Evolutionary conservation across 2,329 filamentous ascomycete species (phyloP).

Genomic region (Gyromitra esculenta): DNA sequence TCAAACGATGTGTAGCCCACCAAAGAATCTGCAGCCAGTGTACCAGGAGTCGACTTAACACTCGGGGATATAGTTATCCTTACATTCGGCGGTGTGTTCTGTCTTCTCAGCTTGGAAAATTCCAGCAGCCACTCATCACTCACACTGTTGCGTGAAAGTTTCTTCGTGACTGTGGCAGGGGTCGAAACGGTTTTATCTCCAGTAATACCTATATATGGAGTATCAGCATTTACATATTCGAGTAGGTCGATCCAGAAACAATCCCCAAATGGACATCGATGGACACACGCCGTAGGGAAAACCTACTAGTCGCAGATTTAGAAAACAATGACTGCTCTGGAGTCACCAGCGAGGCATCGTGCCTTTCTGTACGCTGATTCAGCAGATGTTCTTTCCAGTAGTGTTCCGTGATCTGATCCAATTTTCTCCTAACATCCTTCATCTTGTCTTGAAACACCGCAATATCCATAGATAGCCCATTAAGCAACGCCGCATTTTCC

Average conservation of each 20-base stretch:
- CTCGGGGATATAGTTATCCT: not conserved
- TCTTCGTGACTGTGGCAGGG: not conserved
- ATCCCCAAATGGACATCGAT: not conserved
- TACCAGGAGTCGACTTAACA: not conserved
- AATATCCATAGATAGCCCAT: not conserved
- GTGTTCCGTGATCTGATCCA: conserved; percentile 6
- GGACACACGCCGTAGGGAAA: not conserved
- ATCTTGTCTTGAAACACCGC: not conserved
- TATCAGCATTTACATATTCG: not conserved
- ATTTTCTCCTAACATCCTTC: not conserved
- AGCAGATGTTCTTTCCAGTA: conserved; percentile 4
- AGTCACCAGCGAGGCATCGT: not conserved
- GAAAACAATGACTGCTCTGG: not conserved
- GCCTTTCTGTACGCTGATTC: not conserved
- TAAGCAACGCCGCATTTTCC: conserved; percentile 7
- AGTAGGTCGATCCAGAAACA: not conserved
- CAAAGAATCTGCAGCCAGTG: not conserved
- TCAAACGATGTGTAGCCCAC: not conserved
- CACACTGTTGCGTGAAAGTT: not conserved
- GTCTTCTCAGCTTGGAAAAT: conserved; percentile 11
- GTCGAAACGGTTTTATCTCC: not conserved
- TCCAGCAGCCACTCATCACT: conserved; percentile 21
- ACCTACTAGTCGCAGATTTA: not conserved
- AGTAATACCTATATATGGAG: not conserved
- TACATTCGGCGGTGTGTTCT: not conserved